Conservation (phyloP, 78 protist genomes). For the Cavenderia fasciculata region DNA sequence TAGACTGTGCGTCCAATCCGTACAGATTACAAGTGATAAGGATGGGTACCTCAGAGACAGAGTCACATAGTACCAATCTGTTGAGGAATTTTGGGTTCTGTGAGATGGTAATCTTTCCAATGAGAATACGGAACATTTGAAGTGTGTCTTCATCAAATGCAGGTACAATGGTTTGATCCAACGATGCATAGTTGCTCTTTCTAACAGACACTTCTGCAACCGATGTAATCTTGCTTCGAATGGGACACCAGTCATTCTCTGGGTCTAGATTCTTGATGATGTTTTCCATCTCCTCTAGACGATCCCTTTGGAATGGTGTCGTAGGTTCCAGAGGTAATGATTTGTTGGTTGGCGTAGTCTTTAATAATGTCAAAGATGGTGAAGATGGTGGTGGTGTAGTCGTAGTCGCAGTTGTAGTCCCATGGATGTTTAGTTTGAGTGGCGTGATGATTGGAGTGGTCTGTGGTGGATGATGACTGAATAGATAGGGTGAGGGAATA, state of each 20-base stretch:
- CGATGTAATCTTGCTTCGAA: neutral
- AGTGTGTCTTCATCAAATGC: too few relatives aligned
- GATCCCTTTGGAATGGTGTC: neutral
- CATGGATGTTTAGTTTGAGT: neutral
- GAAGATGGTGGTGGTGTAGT: neutral
- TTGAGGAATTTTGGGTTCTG: neutral
- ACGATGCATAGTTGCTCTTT: neutral
- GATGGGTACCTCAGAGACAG: neutral
- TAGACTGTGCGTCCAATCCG: too few relatives aligned
- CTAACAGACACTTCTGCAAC: neutral
- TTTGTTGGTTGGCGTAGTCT: neutral
- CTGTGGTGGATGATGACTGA: neutral
- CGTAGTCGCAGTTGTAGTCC: neutral
- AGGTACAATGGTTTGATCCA: conserved; percentile 9
- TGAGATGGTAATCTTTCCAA: neutral
- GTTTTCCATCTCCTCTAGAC: too few relatives aligned
- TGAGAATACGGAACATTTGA: conserved; percentile 14
- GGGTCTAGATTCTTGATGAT: too few relatives aligned
- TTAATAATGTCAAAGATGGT: neutral
- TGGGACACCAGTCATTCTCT: conserved; percentile 10
- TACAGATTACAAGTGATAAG: too few relatives aligned
- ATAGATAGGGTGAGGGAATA: too few relatives aligned
- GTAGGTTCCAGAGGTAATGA: neutral
- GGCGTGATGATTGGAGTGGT: neutral
- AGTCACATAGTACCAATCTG: neutral